Base-by-base conservation (phyloP, 805 yeast species). In the Wickerhamiella kazuoi region DNA sequence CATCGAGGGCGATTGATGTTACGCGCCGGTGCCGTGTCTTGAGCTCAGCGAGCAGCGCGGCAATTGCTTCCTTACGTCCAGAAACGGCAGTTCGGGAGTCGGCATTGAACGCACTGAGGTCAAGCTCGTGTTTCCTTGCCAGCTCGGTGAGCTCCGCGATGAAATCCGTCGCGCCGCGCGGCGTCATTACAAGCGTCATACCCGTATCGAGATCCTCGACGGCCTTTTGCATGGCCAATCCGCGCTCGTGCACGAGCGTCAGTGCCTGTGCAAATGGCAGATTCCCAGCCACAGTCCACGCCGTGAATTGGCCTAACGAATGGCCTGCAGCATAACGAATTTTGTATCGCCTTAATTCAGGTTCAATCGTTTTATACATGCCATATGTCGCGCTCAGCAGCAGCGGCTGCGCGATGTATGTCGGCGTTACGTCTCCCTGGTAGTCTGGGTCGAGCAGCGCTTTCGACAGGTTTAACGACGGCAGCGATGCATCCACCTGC, bases 371-470 rank as follows among this genome's bases (percentile, higher is more conserved):
- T 16, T 53, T 46, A 42, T 46, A 48, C 8, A 59, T 51, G 3
- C 62, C 51, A 37, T 50, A 56, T 19, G 70, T 60, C 3, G 70
- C 53, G 2, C 67, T 57, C 23, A 71, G 52, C 9, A 71, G 64
- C 19, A 74, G 66, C 3, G 76, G 76, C 56, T 71, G 77, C 18
- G 74, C 74, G 47, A 65, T 58, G 32, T 63, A 54, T 0, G 74
- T 69, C 21, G 54, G 45, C 20, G 48, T 51, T 31, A 58, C 46
- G 30, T 51, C 43, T 8, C n/a, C 32, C 4, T 21, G 28, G 19
- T 32, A 43, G 1, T 37, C 35, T 2, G 44, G 35, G 20, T 46
- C 48, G 4, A 36, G 29, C 9, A 50, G 48, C 19, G 47, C 37
- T 6, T 32, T 33, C 9, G 45, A 35, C 19, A 50, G 44, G 9